phyloP scores from a whole-genome alignment of 2,329 filamentous ascomycete genomes.

The Hypoxylon sp. region DNA sequence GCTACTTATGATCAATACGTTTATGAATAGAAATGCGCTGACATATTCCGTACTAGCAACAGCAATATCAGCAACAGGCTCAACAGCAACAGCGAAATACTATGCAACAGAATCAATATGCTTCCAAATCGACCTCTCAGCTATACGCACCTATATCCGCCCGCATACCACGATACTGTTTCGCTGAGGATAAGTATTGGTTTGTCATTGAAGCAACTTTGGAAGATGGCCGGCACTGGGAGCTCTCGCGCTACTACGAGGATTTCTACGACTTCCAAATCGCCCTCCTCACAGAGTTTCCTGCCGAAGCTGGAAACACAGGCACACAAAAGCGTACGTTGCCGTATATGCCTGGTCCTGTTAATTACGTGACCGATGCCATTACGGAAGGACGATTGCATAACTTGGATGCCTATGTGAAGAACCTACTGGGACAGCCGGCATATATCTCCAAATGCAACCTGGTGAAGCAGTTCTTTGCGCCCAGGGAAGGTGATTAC shows the following conservation, averaged over 20 bases:
- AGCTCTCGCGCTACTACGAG: slow-evolving; percentile 94
- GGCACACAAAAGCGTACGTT: slow-evolving; percentile 83
- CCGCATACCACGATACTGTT: slow-evolving; percentile 92
- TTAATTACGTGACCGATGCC: slow-evolving; percentile 97
- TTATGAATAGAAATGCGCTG: slow-evolving; percentile 32
- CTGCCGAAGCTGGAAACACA: slow-evolving; percentile 90
- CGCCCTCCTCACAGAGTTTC: slow-evolving; percentile 90
- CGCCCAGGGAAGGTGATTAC: slow-evolving; percentile 90
- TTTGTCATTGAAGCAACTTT: slow-evolving; percentile 94
- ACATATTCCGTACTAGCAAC: slow-evolving; percentile 53
- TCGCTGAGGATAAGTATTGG: slow-evolving; percentile 98
- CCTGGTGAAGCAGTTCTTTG: slow-evolving; percentile 91
- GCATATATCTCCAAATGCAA: slow-evolving; percentile 86
- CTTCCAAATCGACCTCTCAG: slow-evolving; percentile 63
- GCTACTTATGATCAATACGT: slow-evolving; percentile 19
- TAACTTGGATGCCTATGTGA: slow-evolving; percentile 95
- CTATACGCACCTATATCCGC: slow-evolving; percentile 84
- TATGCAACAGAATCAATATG: slow-evolving; percentile 58
- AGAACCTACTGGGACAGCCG: slow-evolving; percentile 87
- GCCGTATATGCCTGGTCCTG: slow-evolving; percentile 97
- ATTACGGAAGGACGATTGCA: slow-evolving; percentile 94
- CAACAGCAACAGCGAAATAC: slow-evolving; percentile 60
- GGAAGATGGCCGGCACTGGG: slow-evolving; percentile 93
- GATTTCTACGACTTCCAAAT: slow-evolving; percentile 99
- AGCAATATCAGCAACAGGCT: slow-evolving; percentile 51